phyloP scores from a whole-genome alignment of 805 yeast genomes.

The Spathaspora gorwiae region DNA sequence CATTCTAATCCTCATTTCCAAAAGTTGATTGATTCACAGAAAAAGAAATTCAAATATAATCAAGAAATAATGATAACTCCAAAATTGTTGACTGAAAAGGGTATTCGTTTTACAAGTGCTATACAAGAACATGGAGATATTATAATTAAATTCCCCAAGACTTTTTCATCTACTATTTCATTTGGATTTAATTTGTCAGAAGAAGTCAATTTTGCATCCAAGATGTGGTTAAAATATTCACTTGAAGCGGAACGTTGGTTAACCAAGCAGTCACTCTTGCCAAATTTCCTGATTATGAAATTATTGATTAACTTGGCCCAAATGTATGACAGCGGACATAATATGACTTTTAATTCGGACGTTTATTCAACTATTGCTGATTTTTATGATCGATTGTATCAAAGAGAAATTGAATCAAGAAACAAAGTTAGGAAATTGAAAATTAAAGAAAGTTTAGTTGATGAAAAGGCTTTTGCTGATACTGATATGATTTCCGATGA shows the following conservation, averaged over 20 bases:
- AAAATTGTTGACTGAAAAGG: slow-evolving; percentile 38
- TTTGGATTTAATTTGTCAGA: slow-evolving; percentile 57
- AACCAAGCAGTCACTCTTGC: slow-evolving; percentile 41
- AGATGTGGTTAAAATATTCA: slow-evolving; percentile 50
- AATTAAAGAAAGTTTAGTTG: slow-evolving; percentile 23
- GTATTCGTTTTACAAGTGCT: slow-evolving; percentile 44
- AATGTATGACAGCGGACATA: slow-evolving; percentile 29
- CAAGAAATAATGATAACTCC: slow-evolving; percentile 51
- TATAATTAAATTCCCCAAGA: slow-evolving; percentile 52
- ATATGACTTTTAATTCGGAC: slow-evolving; percentile 28
- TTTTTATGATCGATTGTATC: slow-evolving; percentile 28
- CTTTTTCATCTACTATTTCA: slow-evolving; percentile 48
- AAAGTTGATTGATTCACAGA: slow-evolving; percentile 15
- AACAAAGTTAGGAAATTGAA: slow-evolving; percentile 24
- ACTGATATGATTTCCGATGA: slow-evolving; percentile 51
- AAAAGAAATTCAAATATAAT: slow-evolving; percentile 20
- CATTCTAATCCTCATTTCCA: slow-evolving; percentile 25
- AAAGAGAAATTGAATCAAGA: slow-evolving; percentile 43
- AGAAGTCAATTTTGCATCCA: slow-evolving; percentile 52
- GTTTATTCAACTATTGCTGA: slow-evolving; percentile 29
- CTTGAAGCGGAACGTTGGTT: slow-evolving; percentile 51
- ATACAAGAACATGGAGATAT: slow-evolving; percentile 62
- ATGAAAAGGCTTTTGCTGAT: slow-evolving; percentile 24
- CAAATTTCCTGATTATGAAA: slow-evolving; percentile 49
- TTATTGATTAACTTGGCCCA: slow-evolving; percentile 46